Evolutionary conservation across 116 monocot genomes (phyloP).

Genomic region (Dioscorea cayenensis): DNA sequence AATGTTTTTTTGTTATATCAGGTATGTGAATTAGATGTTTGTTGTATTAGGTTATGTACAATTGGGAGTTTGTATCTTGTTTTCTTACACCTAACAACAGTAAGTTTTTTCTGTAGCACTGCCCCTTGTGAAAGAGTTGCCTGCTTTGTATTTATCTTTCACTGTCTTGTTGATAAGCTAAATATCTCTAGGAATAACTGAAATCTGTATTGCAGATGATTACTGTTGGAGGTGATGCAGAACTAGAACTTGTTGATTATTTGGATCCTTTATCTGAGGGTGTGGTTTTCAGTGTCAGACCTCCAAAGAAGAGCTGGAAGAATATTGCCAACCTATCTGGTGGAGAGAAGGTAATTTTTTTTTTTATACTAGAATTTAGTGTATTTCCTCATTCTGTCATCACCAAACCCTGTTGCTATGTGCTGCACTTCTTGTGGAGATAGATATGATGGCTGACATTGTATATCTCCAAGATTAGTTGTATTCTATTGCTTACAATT

Average conservation of each 20-base stretch:
- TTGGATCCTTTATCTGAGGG: slow-evolving; percentile 99
- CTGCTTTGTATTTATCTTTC: background rate
- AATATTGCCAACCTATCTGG: slow-evolving; percentile 98
- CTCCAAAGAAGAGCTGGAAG: slow-evolving; percentile 99
- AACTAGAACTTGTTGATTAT: slow-evolving; percentile 96
- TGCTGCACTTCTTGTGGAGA: background rate
- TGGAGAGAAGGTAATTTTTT: slow-evolving; percentile 77
- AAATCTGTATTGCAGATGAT: slow-evolving; percentile 63
- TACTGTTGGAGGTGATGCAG: slow-evolving; percentile 96
- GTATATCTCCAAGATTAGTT: too few species aligned
- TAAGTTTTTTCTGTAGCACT: too few species aligned
- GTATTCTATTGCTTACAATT: too few species aligned
- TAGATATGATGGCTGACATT: too few species aligned
- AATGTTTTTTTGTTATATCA: slow-evolving; percentile 52
- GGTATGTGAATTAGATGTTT: slow-evolving; percentile 24
- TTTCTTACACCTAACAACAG: background rate
- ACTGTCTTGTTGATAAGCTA: background rate
- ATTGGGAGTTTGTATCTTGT: background rate
- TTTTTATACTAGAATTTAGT: background rate
- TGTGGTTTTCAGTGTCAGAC: slow-evolving; percentile 95
- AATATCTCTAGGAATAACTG: background rate
- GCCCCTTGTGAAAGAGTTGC: too few species aligned
- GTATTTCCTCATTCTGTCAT: background rate
- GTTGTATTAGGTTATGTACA: background rate
- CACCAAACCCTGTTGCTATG: background rate